Conservation (phyloP, 2,329 filamentous ascomycete species). For the Trichophyton simii region DNA sequence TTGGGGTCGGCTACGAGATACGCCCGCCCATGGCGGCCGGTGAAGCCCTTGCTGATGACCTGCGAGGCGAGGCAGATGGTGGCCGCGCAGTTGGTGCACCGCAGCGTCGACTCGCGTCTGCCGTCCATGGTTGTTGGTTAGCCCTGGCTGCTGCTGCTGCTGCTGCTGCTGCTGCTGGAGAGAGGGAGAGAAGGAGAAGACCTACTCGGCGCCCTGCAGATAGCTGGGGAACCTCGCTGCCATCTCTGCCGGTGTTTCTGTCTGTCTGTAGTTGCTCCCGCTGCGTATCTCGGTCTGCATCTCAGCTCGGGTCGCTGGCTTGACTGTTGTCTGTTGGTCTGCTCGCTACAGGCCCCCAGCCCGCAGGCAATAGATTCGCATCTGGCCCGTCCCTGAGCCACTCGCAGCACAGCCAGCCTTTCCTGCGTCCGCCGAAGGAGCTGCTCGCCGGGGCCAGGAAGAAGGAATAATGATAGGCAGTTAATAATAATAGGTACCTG, state of each 20-base stretch:
- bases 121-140: neutral
- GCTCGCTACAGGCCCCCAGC: neutral
- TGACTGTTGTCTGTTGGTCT: neutral
- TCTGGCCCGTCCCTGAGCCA: neutral
- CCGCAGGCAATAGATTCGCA: neutral
- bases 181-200: neutral
- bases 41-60: slow-evolving; percentile 54
- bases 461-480: too few species aligned
- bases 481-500: too few species aligned
- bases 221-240: neutral
- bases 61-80: slow-evolving; percentile 47
- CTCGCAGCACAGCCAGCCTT: neutral
- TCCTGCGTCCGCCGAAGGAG: too few species aligned
- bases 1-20: slow-evolving; percentile 44
- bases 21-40: slow-evolving; percentile 50
- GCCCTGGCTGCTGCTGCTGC: neutral
- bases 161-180: too few species aligned
- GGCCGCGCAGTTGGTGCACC: slow-evolving; percentile 46
- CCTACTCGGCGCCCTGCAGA: neutral
- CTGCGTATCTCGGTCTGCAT: too few species aligned
- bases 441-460: too few species aligned
- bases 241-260: neutral
- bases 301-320: too few species aligned
- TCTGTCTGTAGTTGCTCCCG: too few species aligned
- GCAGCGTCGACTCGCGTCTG: slow-evolving; percentile 33